A percentile compares a stretch with the other conserved stretches of the same genome.
phyloP scores from a whole-genome alignment of 2,329 filamentous ascomycete species.

The Verticillium zaregamsianum region DNA sequence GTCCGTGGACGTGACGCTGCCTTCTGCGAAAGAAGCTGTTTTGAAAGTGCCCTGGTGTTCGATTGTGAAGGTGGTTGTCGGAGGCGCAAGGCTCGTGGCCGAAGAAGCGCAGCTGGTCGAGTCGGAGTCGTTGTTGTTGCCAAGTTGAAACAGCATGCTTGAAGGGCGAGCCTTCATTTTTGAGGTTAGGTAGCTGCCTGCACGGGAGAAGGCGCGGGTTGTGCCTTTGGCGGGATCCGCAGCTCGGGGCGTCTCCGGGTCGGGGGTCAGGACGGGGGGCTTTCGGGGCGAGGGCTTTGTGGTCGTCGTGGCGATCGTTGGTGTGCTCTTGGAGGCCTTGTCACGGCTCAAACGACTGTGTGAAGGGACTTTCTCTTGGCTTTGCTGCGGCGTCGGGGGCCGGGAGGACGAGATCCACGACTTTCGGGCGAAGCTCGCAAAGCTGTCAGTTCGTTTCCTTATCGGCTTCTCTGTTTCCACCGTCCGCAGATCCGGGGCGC shows the following conservation, averaged over 20 bases:
- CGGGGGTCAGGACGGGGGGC: slow-evolving; percentile 22
- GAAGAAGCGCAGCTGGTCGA: slow-evolving; percentile 41
- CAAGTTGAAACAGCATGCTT: slow-evolving; percentile 35
- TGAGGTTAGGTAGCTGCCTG: slow-evolving; percentile 41
- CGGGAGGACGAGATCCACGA: slow-evolving; percentile 48
- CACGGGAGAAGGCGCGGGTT: slow-evolving; percentile 35
- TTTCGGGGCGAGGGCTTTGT: slow-evolving; percentile 21
- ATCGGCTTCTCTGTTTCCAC: not conserved
- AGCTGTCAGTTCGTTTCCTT: slow-evolving; percentile 31
- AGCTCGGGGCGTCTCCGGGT: slow-evolving; percentile 23
- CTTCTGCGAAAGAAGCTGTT: slow-evolving; percentile 32
- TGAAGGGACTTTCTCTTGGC: not conserved
- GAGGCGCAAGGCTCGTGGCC: slow-evolving; percentile 37
- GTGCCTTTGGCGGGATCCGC: slow-evolving; percentile 32
- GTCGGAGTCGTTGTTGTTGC: slow-evolving; percentile 31
- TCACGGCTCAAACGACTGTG: not conserved
- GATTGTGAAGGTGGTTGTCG: slow-evolving; percentile 24
- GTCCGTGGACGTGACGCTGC: slow-evolving; percentile 32
- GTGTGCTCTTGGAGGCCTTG: slow-evolving; percentile 17
- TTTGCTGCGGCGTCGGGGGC: slow-evolving; percentile 39
- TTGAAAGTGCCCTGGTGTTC: slow-evolving; percentile 24
- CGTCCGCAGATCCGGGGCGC: slow-evolving; percentile 3
- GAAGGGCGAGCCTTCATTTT: slow-evolving; percentile 46
- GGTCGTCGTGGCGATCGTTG: slow-evolving; percentile 14
- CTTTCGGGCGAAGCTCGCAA: slow-evolving; percentile 45